Evolutionary conservation across 1,139 yeast species (phyloP), one percentile per base, ranked within the genome.

Genomic region (Candida sp.): DNA sequence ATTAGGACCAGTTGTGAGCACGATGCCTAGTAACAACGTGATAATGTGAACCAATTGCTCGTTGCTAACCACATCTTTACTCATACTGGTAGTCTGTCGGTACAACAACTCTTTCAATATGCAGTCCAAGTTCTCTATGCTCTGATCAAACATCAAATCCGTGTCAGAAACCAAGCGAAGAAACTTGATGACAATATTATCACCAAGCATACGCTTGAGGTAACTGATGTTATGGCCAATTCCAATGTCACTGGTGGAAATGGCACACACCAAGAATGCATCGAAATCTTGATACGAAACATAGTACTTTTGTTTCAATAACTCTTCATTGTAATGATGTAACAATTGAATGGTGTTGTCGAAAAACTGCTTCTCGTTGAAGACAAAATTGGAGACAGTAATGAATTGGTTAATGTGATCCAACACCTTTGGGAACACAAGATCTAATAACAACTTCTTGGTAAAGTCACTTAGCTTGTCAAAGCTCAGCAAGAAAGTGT

Each of bases 41-140:
- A 79, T 56, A 4, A 78, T 52, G 34, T 67, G 66, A 1, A 73
- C 65, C 9, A 77, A 54, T 34, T 66, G 68, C 34, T 67, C 68
- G 49, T 63, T 64, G 35, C 65, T 63, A 28, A 79, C 57, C 1
- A 70, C 63, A 2, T 69, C 75, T 5, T 58, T 61, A 11, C 67
- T 65, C 50, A 81, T 70, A 9, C 80, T 61, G 1, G 72, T 63
- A 22, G 73, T 68, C 56, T 81, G 86, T 37, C 80, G 69, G 53
- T 80, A 81, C 35, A 82, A 68, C 48, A 78, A 48, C 43, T 60
- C 61, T 49, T 69, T 77, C 27, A 72, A 61, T 1, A 65, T 50
- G 6, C 62, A 65, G 28, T 65, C 62, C 42, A 65, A 58, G 4
- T 58, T 54, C 11, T 46, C 52, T 40, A 39, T 41, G 25, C 46